Evolutionary conservation across 305 asterid genomes (phyloP), one percentile per base, ranked within the genome.

Genomic region (Solanum hybrid): DNA sequence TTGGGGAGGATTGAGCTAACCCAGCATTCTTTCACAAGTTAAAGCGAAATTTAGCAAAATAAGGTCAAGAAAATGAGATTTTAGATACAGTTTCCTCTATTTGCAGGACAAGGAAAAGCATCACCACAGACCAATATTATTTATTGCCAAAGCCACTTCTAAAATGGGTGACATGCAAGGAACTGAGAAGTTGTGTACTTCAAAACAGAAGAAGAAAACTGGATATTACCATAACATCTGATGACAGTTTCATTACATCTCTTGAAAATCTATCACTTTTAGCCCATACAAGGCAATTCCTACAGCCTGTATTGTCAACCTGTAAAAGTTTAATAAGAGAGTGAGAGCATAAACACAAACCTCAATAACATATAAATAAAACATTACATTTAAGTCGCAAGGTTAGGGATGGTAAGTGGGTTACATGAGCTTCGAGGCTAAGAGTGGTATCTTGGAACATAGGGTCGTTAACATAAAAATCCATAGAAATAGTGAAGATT

Each of bases 231-330:
- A 35, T 91, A 71, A 93, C 90, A 94, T 95, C 93, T 28, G 91
- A 86, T 40, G 99, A 94, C 86, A 93, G 89, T 90, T 92, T 95
- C 78, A 95, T 93, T 28, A 96, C 91, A 86, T 96, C 98, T 94
- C 98, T 95, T 31, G 96, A 98, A 86, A 97, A 95, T 80, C 90
- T 94, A 93, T 97, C 99, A 91, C 98, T 97, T 95, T 97, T 97
- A 34, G 99, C 97, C 99, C 99, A 97, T 87, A 97, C 92, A 90
- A 96, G 89, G 89, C 99, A 97, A 92, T 96, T 97, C 92, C 88
- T 93, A 88, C 98, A 97, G 77, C 94, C 91, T 85, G 95, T 91
- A 86, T 91, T 95, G 91, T 93, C 91, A 57, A 96, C 93, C 99
- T 97, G 96, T 92, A 93, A 89, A 91, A 67, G 89, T 74, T 89